A percentile compares a stretch with the other conserved stretches of the same genome.
Evolutionary conservation across 805 yeast genomes (phyloP).

Genomic region (Lipomyces mesembrius): DNA sequence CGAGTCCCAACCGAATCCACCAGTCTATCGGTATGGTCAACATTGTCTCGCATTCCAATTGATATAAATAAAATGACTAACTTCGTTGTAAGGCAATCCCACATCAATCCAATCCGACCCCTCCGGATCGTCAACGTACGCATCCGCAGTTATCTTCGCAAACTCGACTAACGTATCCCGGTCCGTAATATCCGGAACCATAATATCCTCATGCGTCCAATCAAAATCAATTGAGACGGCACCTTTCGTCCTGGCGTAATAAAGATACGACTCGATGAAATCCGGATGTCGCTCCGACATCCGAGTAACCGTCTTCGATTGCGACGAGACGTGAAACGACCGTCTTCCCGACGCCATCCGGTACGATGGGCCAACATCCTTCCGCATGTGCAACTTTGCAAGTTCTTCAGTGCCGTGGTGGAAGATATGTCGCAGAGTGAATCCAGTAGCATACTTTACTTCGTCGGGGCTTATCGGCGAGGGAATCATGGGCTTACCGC

Average conservation of each 20-base stretch:
- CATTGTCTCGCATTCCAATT: not conserved
- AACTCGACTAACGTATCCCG: constrained; percentile 70
- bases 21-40: constrained; percentile 41
- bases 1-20: constrained; percentile 83
- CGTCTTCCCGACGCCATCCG: constrained; percentile 10
- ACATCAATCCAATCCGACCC: constrained; percentile 90
- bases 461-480: constrained; percentile 5
- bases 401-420: constrained; percentile 34
- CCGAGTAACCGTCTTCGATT: constrained; percentile 41
- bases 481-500: constrained; percentile 17
- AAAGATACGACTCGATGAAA: constrained; percentile 66
- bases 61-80: constrained; percentile 1
- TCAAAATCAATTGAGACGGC: constrained; percentile 27
- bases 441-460: constrained; percentile 26
- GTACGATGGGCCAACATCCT: constrained; percentile 26
- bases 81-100: constrained; percentile 36
- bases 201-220: constrained; percentile 33
- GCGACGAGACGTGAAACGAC: constrained; percentile 19
- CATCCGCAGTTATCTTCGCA: constrained; percentile 88
- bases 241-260: constrained; percentile 52
- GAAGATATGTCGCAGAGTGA: constrained; percentile 33
- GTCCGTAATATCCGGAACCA: constrained; percentile 78
- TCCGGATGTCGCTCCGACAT: constrained; percentile 59
- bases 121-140: constrained; percentile 78
- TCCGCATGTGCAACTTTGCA: constrained; percentile 30